A percentile compares a stretch with the other conserved stretches of the same genome.
Conservation (phyloP, 164 flowering plant species). For the Akebia trifoliata region DNA sequence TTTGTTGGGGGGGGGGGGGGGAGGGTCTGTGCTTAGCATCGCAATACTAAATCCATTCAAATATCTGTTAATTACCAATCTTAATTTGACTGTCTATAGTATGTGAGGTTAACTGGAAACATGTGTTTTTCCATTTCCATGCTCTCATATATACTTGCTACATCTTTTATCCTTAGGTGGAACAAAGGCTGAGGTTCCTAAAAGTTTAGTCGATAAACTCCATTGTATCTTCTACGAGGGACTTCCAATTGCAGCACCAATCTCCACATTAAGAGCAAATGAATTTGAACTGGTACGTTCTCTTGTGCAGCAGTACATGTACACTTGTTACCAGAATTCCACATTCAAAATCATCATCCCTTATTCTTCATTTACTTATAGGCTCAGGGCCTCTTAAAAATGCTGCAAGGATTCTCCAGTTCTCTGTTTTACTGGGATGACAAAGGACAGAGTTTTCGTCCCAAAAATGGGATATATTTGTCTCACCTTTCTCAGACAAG, state of each 20-base stretch:
- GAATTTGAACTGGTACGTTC: constrained; percentile 57
- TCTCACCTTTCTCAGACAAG: constrained; percentile 64
- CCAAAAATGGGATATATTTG: constrained; percentile 50
- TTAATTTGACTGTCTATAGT: not conserved
- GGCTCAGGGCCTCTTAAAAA: constrained; percentile 69
- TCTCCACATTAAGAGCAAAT: constrained; percentile 42
- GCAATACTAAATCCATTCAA: not conserved
- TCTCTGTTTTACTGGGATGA: constrained; percentile 67
- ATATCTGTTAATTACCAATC: not conserved
- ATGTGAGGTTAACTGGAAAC: not conserved
- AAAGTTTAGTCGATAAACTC: constrained; percentile 41
- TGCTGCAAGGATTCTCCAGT: constrained; percentile 77
- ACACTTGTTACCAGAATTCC: not conserved
- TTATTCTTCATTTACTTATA: constrained; percentile 10
- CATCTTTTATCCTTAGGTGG: constrained; percentile 16
- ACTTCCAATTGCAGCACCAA: constrained; percentile 57
- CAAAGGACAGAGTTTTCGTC: constrained; percentile 27
- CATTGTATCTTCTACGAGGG: constrained; percentile 34
- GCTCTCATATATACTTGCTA: not conserved
- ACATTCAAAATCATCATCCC: not conserved
- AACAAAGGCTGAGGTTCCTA: constrained; percentile 18
- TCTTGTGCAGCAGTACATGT: not conserved
- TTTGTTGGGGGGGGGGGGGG: no score
- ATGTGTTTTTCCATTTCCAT: not conserved
- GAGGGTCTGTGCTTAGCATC: no score